Evolutionary conservation across 495 filamentous ascomycete genomes (phyloP), one percentile per base, ranked within the genome.

Genomic region (Penicillium lividum): DNA sequence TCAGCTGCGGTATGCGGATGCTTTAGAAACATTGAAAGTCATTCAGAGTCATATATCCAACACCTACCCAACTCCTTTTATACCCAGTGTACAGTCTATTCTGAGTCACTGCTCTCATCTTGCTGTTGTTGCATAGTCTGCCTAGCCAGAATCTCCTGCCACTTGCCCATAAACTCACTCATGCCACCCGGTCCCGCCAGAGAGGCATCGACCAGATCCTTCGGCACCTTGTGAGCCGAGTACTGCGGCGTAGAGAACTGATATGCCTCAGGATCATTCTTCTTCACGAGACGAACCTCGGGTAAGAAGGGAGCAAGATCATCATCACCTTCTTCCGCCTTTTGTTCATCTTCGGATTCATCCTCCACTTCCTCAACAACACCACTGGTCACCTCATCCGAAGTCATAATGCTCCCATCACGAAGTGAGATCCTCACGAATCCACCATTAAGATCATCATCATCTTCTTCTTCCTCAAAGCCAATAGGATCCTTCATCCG

Each of bases 181-280:
- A 98, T 84, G 3, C 94, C 94, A 10, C 78, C 79, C 11, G 69
- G 66, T 5, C 76, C 77, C 1, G 83, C 84, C 51, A 87, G 68
- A 47, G 90, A 89, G 2, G 94, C 94, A 67, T 98, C 92, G 18
- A 98, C 94, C 22, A 99, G 89, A 53, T 99, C 94, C 70, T 84
- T 89, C 7, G 94, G 94, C 60, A 99, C 69, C 73, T 99, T 99
- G 68, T 97, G 93, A 33, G 94, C 93, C 60, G 91, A 95, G 68
- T 95, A 98, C 71, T 93, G 90, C 15, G 91, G 83, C 9, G 91
- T 89, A 40, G 77, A 85, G 70, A 97, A 96, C 33, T 84, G 84
- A 65, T 92, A 97, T 0, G 91, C 90, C 60, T 93, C 89, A 9
- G 91, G 91, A 63, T 96, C 92, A 63, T 92, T 86, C 59, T 84